Evolutionary conservation across 352 stramenopile species (phyloP).

Genomic region (Phytophthora constricta): DNA sequence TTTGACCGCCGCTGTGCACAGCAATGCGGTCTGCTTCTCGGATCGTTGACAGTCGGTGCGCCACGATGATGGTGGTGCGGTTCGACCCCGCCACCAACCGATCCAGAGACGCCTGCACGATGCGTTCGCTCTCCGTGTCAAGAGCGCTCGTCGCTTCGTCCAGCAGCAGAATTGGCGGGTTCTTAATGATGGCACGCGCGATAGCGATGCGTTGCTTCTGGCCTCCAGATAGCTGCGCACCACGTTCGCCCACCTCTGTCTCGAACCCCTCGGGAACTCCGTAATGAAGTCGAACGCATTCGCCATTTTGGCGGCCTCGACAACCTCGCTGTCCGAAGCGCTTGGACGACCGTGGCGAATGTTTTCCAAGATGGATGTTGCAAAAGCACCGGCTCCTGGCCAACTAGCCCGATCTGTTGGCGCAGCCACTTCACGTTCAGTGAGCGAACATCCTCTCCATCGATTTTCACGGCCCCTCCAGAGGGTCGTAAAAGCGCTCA

Average conservation of each 20-base stretch:
- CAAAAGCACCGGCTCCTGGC: conserved; percentile 84
- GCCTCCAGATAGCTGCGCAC: conserved; percentile 90
- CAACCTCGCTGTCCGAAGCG: conserved; percentile 67
- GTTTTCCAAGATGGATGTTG: conserved; percentile 79
- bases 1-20: conserved; percentile 91
- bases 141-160: conserved; percentile 92
- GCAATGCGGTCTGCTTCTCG: conserved; percentile 94
- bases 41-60: conserved; percentile 94
- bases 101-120: conserved; percentile 88
- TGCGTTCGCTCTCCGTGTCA: conserved; percentile 79
- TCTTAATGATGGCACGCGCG: conserved; percentile 91
- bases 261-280: conserved; percentile 89
- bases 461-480: conserved; percentile 48
- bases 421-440: conserved; percentile 77
- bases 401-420: conserved; percentile 85
- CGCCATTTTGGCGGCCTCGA: conserved; percentile 68
- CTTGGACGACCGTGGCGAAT: conserved; percentile 66
- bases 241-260: conserved; percentile 90
- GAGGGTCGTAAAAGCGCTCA: conserved; percentile 67
- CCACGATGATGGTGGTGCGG: conserved; percentile 93
- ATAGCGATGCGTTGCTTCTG: conserved; percentile 96
- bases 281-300: conserved; percentile 94
- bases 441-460: conserved; percentile 61
- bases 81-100: conserved; percentile 41
- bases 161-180: conserved; percentile 89